These are phyloP conservation scores for Leccinum barrowsii DNA, from an alignment of 768 basidiomycete genomes.

Conservation along the genomic window DNA sequence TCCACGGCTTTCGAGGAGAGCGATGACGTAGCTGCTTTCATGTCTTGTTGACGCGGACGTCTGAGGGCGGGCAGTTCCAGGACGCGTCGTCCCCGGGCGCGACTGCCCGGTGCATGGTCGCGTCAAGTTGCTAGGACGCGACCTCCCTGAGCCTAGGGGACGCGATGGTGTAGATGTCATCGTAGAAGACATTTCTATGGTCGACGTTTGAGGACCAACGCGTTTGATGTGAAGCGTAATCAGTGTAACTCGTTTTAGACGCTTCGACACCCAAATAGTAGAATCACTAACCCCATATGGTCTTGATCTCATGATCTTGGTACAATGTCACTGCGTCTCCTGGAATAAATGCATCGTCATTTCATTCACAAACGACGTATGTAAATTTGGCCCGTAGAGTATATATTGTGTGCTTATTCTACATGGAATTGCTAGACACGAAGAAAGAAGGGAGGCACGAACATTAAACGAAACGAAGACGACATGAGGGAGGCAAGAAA, in stretches of 20 bases:
- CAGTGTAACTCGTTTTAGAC: neutral
- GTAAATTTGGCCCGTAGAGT: conserved; percentile 21
- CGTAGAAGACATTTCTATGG: conserved; percentile 11
- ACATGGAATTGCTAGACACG: conserved; percentile 33
- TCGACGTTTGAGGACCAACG: neutral
- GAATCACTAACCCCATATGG: neutral
- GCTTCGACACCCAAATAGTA: neutral
- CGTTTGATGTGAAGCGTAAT: neutral
- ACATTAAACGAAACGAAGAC: conserved; percentile 8
- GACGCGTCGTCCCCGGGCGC: conserved; percentile 41
- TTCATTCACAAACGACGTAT: conserved; percentile 1
- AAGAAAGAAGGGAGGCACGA: conserved; percentile 2
- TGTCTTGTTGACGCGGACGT: conserved; percentile 57
- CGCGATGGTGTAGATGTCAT: conserved; percentile 3
- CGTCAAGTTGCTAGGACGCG: conserved; percentile 14
- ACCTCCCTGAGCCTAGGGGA: conserved; percentile 10
- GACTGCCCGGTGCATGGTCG: conserved; percentile 59
- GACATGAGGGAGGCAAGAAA: conserved; percentile 19
- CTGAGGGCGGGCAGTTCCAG: conserved; percentile 50
- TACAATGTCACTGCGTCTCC: neutral
- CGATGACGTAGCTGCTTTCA: conserved; percentile 63
- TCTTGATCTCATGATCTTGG: neutral
- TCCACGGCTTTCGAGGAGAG: conserved; percentile 74
- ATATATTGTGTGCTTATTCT: conserved; percentile 32
- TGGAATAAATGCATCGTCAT: conserved; percentile 1